These are phyloP conservation scores for Stentor roeselii DNA, from an alignment of 73 alveolate species.

Conservation along the genomic window DNA sequence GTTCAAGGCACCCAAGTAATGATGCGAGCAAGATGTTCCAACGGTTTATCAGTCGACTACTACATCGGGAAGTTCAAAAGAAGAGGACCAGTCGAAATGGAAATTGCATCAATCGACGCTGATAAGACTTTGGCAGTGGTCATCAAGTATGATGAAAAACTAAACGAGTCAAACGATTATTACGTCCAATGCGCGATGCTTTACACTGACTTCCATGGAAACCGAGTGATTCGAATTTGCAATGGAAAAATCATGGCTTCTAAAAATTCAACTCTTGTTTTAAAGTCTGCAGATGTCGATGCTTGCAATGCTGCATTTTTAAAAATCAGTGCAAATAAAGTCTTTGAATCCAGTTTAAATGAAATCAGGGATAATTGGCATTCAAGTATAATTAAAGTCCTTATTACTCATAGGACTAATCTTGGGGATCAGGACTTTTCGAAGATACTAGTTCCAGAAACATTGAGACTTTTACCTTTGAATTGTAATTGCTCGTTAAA, in stretches of 20 bases:
- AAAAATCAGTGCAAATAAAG: background rate
- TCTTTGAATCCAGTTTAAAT: background rate
- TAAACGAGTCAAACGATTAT: slow-evolving; percentile 30
- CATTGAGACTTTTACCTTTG: slow-evolving; percentile 37
- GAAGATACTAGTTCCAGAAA: slow-evolving; percentile 37
- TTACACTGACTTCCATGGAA: slow-evolving; percentile 43
- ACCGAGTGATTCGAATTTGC: slow-evolving; percentile 50
- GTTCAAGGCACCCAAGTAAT: slow-evolving; percentile 47
- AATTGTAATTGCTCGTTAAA: slow-evolving; percentile 43
- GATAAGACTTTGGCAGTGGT: slow-evolving; percentile 53
- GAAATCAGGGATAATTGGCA: slow-evolving; percentile 6
- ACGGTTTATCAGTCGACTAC: slow-evolving; percentile 44
- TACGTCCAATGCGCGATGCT: slow-evolving; percentile 55
- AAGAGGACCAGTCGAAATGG: slow-evolving; percentile 39
- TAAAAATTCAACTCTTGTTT: slow-evolving; percentile 27
- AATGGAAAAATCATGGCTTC: slow-evolving; percentile 32
- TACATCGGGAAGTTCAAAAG: slow-evolving; percentile 44
- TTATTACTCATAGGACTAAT: background rate
- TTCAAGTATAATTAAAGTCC: background rate
- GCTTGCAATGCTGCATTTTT: slow-evolving; percentile 28
- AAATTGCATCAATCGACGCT: slow-evolving; percentile 51
- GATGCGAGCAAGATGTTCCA: slow-evolving; percentile 40
- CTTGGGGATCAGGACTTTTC: background rate
- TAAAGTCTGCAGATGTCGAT: slow-evolving; percentile 49
- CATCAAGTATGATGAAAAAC: slow-evolving; percentile 37